phyloP scores from a whole-genome alignment of 1,284 basidiomycete species.

The Coniferiporia sulphurascens region DNA sequence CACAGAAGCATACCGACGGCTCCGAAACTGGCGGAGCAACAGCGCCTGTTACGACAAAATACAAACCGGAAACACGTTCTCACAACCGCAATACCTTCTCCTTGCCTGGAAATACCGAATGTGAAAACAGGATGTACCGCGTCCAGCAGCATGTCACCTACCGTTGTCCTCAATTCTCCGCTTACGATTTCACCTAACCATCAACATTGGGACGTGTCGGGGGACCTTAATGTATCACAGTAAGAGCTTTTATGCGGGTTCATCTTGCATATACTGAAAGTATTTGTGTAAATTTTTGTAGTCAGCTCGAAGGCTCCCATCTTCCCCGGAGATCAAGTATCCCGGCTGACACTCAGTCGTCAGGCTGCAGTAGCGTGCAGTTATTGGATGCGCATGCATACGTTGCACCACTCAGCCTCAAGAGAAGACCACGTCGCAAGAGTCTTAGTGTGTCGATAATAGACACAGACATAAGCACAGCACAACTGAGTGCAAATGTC shows the following conservation, averaged over 20 bases:
- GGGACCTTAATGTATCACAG: not conserved
- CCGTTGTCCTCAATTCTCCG: conserved; percentile 9
- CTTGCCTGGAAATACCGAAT: not conserved
- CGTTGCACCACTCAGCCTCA: conserved; percentile 15
- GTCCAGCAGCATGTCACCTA: not conserved
- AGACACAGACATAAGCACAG: not conserved
- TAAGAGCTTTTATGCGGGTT: not conserved
- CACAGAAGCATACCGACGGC: not conserved
- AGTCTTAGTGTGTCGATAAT: conserved; percentile 13
- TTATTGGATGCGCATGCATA: not conserved
- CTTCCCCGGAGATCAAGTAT: not conserved
- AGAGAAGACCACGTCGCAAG: conserved; percentile 5
- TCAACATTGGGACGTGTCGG: not conserved
- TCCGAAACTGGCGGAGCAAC: not conserved
- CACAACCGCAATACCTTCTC: conserved; percentile 1
- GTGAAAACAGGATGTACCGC: not conserved
- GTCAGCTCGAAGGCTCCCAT: not conserved
- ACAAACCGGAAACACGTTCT: conserved; percentile 1
- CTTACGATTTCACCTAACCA: conserved; percentile 1
- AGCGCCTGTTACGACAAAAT: not conserved
- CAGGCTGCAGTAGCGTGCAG: not conserved
- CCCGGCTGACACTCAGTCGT: not conserved
- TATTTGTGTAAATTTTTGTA: not conserved
- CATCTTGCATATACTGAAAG: not conserved
- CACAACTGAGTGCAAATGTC: not conserved